Base-by-base conservation (phyloP, 2,329 filamentous ascomycete genomes). In the Akanthomyces dipterigenus region DNA sequence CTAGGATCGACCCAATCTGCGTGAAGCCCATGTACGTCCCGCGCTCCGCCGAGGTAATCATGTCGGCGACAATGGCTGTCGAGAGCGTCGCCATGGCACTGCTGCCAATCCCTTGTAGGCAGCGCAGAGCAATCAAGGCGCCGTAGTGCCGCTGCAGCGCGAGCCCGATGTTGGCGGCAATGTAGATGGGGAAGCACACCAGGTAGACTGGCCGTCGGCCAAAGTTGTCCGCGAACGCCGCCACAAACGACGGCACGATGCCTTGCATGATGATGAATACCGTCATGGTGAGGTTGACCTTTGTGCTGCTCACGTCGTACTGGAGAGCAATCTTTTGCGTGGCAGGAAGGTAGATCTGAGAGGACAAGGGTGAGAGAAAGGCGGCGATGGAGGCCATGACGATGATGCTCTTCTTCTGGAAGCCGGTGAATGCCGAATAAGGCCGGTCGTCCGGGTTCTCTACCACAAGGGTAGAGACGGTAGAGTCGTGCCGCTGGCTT, bases 51-150 rank as follows among this genome's bases (percentile, higher is more conserved):
- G 68, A 67, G 0, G 69, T 67, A 0, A 70, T 66, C 0, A 74
- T 69, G 24, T 75, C 72, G 1, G 71, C 69, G 3, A 75, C 72
- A 0, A 73, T 69, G 0, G 70, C 71, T 3, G 71, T 71, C 0
- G 71, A 70, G 64, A 66, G 65, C 0, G 63, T 64, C 3, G 64
- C 63, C 1, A 60, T 80, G 1, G 77, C 77, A 1, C 78, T 75
- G 63, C 77, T 79, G 3, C 79, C 80, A 1, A 75, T 75, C 11
- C 77, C 76, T 67, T 83, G 81, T 8, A 82, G 51, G 1, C 72
- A 77, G 48, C 80, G 71, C 26, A 82, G 75, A 3, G 77, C 66
- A 61, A 83, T 68, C 38, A 82, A 69, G 0, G 75, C 66, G 0
- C 70, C 68, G 61, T 79, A 80, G 46, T 74, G 79, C 3, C 72